These are phyloP conservation scores for Willaertia magna DNA, from an alignment of 208 protist genomes.

Conservation along the genomic window DNA sequence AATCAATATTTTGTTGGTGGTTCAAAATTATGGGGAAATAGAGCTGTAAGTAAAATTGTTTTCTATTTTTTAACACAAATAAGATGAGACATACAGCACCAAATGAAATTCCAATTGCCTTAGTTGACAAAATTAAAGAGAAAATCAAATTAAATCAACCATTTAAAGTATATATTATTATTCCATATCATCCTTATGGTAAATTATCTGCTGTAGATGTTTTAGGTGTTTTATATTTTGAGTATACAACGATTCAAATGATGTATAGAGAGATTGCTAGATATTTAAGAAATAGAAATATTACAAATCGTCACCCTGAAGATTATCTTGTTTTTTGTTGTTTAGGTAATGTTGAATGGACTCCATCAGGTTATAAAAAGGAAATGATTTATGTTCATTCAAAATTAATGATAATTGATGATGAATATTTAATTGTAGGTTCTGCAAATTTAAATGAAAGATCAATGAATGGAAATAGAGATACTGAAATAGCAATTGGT, in stretches of 20 bases:
- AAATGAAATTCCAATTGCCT: neutral
- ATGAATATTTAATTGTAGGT: conserved; percentile 41
- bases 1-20: conserved; percentile 31
- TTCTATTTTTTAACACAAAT: neutral
- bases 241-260: conserved; percentile 22
- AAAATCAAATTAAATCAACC: neutral
- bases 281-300: conserved; percentile 2
- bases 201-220: neutral
- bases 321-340: conserved; percentile 40
- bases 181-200: neutral
- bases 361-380: neutral
- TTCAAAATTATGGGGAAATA: neutral
- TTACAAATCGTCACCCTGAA: conserved; percentile 12
- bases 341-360: conserved; percentile 3
- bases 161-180: neutral
- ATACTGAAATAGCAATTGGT: conserved; percentile 33
- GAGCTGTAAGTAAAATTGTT: neutral
- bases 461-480: conserved; percentile 35
- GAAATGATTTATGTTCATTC: conserved; percentile 46
- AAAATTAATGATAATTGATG: conserved; percentile 52
- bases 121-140: neutral
- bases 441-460: conserved; percentile 53
- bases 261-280: conserved; percentile 33
- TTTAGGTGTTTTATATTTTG: neutral
- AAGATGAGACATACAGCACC: neutral